A percentile compares a stretch with the other conserved stretches of the same genome.
phyloP scores from a whole-genome alignment of 108 stramenopile species.

The Pinguiococcus pyrenoidosus region DNA sequence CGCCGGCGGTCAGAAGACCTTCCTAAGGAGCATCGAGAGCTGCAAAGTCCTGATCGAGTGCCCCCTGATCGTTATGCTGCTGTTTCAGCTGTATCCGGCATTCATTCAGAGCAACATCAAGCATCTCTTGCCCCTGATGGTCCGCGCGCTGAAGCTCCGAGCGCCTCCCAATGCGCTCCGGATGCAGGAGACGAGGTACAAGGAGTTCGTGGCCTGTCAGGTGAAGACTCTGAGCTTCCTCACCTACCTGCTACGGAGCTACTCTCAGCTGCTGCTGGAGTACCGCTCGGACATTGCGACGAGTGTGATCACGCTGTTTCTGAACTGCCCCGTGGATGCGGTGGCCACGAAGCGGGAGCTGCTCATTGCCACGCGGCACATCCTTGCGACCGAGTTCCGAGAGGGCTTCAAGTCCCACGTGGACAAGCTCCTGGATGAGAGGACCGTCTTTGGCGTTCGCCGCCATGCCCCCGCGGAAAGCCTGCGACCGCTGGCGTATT shows the following conservation, averaged over 20 bases:
- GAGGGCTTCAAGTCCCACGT: conserved; percentile 67
- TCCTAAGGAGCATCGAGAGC: neutral
- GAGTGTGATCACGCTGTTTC: conserved; percentile 62
- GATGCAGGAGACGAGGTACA: neutral
- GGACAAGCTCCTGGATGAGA: conserved; percentile 75
- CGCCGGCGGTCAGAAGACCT: too few relatives aligned
- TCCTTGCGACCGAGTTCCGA: conserved; percentile 75
- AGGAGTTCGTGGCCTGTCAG: conserved; percentile 60
- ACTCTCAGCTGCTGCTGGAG: conserved; percentile 55
- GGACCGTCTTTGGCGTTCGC: conserved; percentile 10
- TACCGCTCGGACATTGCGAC: conserved; percentile 59
- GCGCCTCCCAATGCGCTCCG: conserved; percentile 22
- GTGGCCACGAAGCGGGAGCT: conserved; percentile 67
- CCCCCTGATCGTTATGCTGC: conserved; percentile 72
- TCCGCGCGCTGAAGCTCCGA: conserved; percentile 61
- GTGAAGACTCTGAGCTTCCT: conserved; percentile 77
- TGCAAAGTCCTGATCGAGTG: conserved; percentile 75
- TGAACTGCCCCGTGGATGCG: conserved; percentile 61
- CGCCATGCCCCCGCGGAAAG: conserved; percentile 11
- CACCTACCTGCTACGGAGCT: conserved; percentile 66
- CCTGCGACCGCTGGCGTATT: conserved; percentile 69
- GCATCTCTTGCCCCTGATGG: conserved; percentile 66
- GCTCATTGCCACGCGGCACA: conserved; percentile 68
- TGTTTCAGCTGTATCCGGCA: conserved; percentile 77
- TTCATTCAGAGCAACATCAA: conserved; percentile 63